Evolutionary conservation across 495 filamentous ascomycete species (phyloP), one percentile per base, ranked within the genome.

Genomic region (Xylaria flabelliformis): DNA sequence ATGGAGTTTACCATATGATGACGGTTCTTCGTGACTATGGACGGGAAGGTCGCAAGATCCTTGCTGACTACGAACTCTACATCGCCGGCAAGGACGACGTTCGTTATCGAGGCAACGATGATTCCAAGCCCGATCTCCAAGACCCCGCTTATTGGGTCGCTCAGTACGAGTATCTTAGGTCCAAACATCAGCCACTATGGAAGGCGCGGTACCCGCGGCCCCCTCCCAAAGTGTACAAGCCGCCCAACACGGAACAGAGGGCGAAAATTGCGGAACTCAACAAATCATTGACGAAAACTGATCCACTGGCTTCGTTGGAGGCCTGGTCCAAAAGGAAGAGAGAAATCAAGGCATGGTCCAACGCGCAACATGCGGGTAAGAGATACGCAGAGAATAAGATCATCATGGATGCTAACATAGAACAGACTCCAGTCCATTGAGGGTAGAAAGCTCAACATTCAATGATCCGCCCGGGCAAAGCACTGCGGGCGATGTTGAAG

Each of bases 61-160:
- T 44, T 29, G 61, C 19, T 44, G 61, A 44, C 3, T 44, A 44
- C 19, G 61, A 64, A 29, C 61, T 64, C 17, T 26, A 44, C 61
- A 5, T 42, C 12, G 61, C 17, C 6, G 39, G 61, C 21, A 42
- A 42, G 29, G 12, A 44, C 0, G 61, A 64, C 17, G 39, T 64
- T 19, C 39, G 39, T 21, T 64, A 64, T 64, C 61, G 61, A 17
- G 61, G 61, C n/a, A 44, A 21, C 19, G 55, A 13, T 21, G 39
- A 64, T 17, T 39, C 61, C 39, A 10, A 61, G 21, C 58, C 58
- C 12, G 58, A 42, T 64, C 61, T 64, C 12, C 9, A 44, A 44
- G 61, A 64, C 26, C 39, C 39, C 3, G 26, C 36, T 5, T 64
- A 64, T 29, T 64, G 39, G 61, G 13, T 5, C 2, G 36, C 36